Evolutionary conservation across 768 basidiomycete species (phyloP), one percentile per base, ranked within the genome.

Genomic region (Ramaria rubella): DNA sequence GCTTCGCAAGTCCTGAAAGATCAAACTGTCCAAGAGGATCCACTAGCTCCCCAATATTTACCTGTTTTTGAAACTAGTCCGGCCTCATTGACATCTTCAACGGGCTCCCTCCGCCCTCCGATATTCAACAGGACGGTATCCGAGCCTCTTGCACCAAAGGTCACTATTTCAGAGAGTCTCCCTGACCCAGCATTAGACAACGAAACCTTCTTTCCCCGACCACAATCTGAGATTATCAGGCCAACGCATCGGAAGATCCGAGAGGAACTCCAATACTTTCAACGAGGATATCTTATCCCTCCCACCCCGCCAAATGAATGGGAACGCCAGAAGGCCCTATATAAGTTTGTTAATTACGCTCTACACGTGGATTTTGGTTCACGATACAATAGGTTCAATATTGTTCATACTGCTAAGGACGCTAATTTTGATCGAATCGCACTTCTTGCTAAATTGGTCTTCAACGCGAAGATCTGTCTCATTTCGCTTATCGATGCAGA

Each of bases 361-460:
- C 48, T 29, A 31, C 14, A 6, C 26, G 23, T 42, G n/a, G 40
- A 8, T 7, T 8, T 17, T 42, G 40, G 40, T n/a, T 42, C 23
- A 42, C 21, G 21, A 36, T 29, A 19, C 46, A 19, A 12, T 60
- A 89, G 90, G 61, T 94, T 91, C 73, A 92, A 93, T 62, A 87
- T 96, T 49, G 85, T 91, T 80, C 82, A 89, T 60, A 94, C 92
- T 0, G 83, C 84, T 15, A 76, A 85, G 8, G 94, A 97, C 67
- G 75, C 81, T 60, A 94, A 95, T 67, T 96, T 97, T 66, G 94
- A 96, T 69, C 82, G 94, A 17, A 94, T 96, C 61, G 90, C 86
- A 15, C 92, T 95, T 68, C 79, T 97, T 26, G 89, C 88, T 38
- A 94, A 94, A 72, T 74, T 96, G 38, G 94, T 97, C 6, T 97